Evolutionary conservation across 2,329 filamentous ascomycete species (phyloP), one percentile per base, ranked within the genome.

Genomic region (Thelonectria blattea): DNA sequence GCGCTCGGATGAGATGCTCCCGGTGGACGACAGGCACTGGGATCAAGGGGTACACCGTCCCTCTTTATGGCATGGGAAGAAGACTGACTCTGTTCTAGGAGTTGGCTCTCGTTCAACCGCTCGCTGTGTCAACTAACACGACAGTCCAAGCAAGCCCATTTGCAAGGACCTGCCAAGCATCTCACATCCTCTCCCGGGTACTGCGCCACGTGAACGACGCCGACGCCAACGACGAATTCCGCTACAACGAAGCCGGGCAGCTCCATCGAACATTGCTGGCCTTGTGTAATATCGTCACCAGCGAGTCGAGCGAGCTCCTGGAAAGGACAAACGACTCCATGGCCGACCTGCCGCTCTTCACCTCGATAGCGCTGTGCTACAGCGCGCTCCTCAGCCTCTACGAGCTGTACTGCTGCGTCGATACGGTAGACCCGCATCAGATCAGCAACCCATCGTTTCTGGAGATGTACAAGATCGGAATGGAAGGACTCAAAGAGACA

Each of bases 261-360:
- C 56, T 58, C 10, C 50, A 52, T 24, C 49, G 41, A 18, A 58
- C 56, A 15, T 22, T 53, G 9, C 14, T 24, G 5, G 49, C 56
- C 1, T 27, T 58, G 10, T 32, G 15, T n/a, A 22, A 43, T 3
- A 43, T 42, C 4, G 27, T 58, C 10, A 8, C 22, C 3, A 9
- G 41, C 14, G 56, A 58, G 34, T 52, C 43, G 3, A 41, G 42
- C 0, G n/a, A 42, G 14, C 32, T 58, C 14, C 24, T 34, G 2
- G 50, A 58, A 2, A 22, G 34, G 14, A 17, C 15, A 2, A 52
- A 32, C 43, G 56, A 58, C 20, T 9, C 41, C 11, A 37, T 27
- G 18, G 41, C 30, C 12, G 30, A 22, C 4, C 15, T 46, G 2
- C 39, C 47, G 7, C 47, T 52, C n/a, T 57, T 57, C 18, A 41